A percentile compares a stretch with the other conserved stretches of the same genome.
These are phyloP conservation scores for Penicillium sp. DNA, from an alignment of 2,329 filamentous ascomycete genomes.

Conservation along the genomic window DNA sequence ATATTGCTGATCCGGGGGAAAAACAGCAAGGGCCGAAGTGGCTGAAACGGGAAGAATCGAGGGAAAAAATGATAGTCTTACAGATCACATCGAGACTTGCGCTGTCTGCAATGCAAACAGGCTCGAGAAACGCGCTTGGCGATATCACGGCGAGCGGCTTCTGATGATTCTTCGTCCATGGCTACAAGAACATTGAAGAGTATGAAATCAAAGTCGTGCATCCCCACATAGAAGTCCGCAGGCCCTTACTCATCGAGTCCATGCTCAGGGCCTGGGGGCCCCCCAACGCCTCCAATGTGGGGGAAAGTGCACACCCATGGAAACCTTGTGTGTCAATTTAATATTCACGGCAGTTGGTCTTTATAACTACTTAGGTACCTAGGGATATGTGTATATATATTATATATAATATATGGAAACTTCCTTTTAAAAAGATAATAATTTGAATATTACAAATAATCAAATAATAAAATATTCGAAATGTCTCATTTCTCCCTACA, in stretches of 20 bases:
- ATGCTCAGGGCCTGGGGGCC: neutral
- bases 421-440: no score
- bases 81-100: conserved; percentile 55
- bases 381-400: no score
- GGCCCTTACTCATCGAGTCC: conserved; percentile 21
- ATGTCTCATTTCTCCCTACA: neutral
- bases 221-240: conserved; percentile 11
- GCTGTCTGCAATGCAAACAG: conserved; percentile 50
- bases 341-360: no score
- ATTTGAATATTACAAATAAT: neutral
- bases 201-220: conserved; percentile 1
- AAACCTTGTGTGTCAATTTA: no score
- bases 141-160: conserved; percentile 17
- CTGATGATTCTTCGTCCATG: conserved; percentile 12
- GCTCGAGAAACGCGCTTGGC: conserved; percentile 51
- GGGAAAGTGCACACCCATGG: no score
- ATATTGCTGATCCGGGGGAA: conserved; percentile 15
- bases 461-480: no score
- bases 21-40: neutral
- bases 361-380: no score
- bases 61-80: conserved; percentile 34
- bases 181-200: neutral
- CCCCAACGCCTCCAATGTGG: no score
- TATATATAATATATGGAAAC: neutral
- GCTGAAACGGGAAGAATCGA: neutral